These are phyloP conservation scores for Yamadazyma endophytica DNA, from an alignment of 805 yeast genomes.

Conservation along the genomic window DNA sequence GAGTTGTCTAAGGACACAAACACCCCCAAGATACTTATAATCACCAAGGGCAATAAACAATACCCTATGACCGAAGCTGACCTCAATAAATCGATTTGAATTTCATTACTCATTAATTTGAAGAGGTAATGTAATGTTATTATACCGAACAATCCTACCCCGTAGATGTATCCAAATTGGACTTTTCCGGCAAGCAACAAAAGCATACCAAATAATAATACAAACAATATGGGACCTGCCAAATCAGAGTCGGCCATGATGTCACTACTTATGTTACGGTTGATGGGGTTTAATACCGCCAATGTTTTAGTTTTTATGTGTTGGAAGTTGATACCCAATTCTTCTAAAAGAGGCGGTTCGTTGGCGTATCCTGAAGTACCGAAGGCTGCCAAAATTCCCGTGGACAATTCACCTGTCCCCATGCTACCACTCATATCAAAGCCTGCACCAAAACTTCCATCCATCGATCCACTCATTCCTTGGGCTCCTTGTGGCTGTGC, in stretches of 20 bases:
- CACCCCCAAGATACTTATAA: constrained; percentile 69
- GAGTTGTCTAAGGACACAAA: constrained; percentile 64
- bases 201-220: constrained; percentile 79
- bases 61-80: constrained; percentile 93
- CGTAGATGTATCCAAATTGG: constrained; percentile 95
- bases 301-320: constrained; percentile 83
- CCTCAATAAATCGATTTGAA: constrained; percentile 53
- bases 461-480: constrained; percentile 31
- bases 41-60: constrained; percentile 85
- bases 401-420: constrained; percentile 49
- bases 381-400: constrained; percentile 86
- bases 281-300: constrained; percentile 79
- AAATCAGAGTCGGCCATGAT: constrained; percentile 83
- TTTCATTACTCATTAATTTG: constrained; percentile 75
- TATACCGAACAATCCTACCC: constrained; percentile 91
- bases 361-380: constrained; percentile 91
- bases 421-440: constrained; percentile 39
- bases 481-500: neutral
- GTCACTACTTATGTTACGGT: constrained; percentile 59
- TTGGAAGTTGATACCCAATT: constrained; percentile 85
- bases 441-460: constrained; percentile 29
- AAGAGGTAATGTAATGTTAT: constrained; percentile 78
- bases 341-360: constrained; percentile 92
- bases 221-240: constrained; percentile 92
- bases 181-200: constrained; percentile 85